Base-by-base conservation (phyloP, 306 rosid genomes). In the Lotus japonicus region DNA sequence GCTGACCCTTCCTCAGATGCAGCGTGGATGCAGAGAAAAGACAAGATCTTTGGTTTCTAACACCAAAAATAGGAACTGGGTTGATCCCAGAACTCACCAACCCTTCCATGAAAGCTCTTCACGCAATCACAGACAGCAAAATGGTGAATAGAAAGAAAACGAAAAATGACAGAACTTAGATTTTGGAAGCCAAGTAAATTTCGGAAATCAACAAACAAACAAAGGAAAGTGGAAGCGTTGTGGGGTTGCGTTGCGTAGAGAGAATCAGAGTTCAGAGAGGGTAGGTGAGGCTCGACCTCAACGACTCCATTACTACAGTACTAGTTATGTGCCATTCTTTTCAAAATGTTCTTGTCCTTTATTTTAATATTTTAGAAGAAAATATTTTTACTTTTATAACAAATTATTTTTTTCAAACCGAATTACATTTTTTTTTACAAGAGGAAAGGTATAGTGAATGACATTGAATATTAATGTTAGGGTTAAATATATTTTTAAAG, bases 21-120 rank as follows among this genome's bases (percentile, higher is more conserved):
- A 71, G 46, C 10, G 68, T 6, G 19, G 70, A 60, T 38, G 64
- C 4, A 43, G 75, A 69, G 4, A 72, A 63, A 21, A 78, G 58
- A 57, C 63, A 38, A 42, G 78, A 75, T 43, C 31, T 67, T 12
- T 11, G 49, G 8, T 69, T 78, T 53, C 60, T 45, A 59, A 64
- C 43, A 26, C 53, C 28, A 35, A 19, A 63, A 31, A 78, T 71
- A 58, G 70, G 65, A 75, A 75, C 10, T 9, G 82, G 78, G 60
- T 77, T 72, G 62, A 68, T 77, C 53, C 81, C 77, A 14, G 74
- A 41, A 68, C 64, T 69, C 78, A 78, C 51, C 71, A 84, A 80
- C 19, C 84, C 80, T 54, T 84, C 87, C 87, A 84, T 87, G 64
- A 50, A 77, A 9, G 45, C 43, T 26, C 4, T 3, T 26, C 4